A percentile compares a stretch with the other conserved stretches of the same genome.
These are phyloP conservation scores for Saccharomyces mikatae DNA, from an alignment of 805 yeast genomes.

Conservation along the genomic window DNA sequence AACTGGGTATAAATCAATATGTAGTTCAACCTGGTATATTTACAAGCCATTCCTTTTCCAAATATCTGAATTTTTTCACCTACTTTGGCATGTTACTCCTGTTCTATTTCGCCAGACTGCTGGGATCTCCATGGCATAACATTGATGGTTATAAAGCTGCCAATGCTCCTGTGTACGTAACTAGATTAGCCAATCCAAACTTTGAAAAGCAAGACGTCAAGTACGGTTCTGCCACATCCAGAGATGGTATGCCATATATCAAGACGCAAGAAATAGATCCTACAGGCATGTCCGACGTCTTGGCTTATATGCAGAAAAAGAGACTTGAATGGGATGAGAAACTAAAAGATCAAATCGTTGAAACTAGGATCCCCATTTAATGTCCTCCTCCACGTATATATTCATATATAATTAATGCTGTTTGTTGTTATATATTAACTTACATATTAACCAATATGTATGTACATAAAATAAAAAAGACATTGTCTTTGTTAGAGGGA, in stretches of 20 bases:
- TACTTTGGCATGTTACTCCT: conserved; percentile 78
- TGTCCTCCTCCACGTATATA: neutral
- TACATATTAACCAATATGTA: too few relatives aligned
- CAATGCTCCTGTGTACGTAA: conserved; percentile 70
- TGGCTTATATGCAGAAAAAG: conserved; percentile 50
- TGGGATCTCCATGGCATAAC: conserved; percentile 86
- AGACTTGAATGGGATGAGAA: conserved; percentile 65
- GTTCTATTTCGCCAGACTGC: conserved; percentile 72
- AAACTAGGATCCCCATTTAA: conserved; percentile 33
- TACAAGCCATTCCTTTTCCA: conserved; percentile 70
- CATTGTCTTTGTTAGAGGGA: neutral
- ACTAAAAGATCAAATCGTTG: conserved; percentile 63
- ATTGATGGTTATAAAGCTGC: conserved; percentile 87
- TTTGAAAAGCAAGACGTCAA: conserved; percentile 43
- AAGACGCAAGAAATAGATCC: conserved; percentile 47
- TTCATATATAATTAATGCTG: neutral
- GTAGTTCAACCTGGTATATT: conserved; percentile 92
- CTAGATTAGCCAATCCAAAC: conserved; percentile 43
- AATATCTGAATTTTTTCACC: conserved; percentile 68
- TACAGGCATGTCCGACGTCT: conserved; percentile 61
- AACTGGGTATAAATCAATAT: conserved; percentile 59
- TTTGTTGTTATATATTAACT: too few relatives aligned
- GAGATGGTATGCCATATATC: conserved; percentile 59
- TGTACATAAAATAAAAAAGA: neutral
- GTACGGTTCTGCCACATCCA: conserved; percentile 65